Evolutionary conservation across 495 filamentous ascomycete species (phyloP), one percentile per base, ranked within the genome.

Genomic region (Aspergillus baeticus): DNA sequence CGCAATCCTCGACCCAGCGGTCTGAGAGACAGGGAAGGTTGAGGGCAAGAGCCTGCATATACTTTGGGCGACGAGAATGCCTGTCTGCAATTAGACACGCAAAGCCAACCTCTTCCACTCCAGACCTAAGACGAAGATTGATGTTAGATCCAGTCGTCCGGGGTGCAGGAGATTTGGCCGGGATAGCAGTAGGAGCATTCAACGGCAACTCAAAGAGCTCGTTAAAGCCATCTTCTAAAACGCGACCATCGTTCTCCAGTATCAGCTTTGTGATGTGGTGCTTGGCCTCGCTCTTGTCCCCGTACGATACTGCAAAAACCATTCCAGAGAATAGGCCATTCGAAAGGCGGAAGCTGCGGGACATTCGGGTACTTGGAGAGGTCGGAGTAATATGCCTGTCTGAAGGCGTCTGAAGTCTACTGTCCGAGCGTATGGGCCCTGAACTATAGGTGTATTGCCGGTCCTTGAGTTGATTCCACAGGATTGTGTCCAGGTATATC

Each of bases 21-120:
- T 79, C 79, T 5, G 87, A 84, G 6, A 98, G 78, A 59, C 91
- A 95, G 0, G 95, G 95, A 1, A 98, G 67, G 5, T 90, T 90
- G 4, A 98, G 81, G 7, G 95, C 92, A 11, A 98, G 84, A 0
- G 94, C 94, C 68, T 98, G 93, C 80, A 98, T 88, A 70, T 94
- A 96, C 60, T 98, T 98, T 34, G 85, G 83, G 52, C 88, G 87
- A n/a, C 94, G 85, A 11, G 88, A 95, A 69, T 96, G 87, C 23
- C 82, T 81, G 67, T 97, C 89, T 0, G 94, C 87, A 57, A 98
- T 91, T 15, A 98, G 73, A 20, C 88, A 90, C 1, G 86, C 81
- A 68, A 98, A 98, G 5, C 91, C 90, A 0, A 87, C 71, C 10
- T 76, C 66, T 15, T 76, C 67, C 23, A 84, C 81, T 11, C 71